Base-by-base conservation (phyloP, 2,329 filamentous ascomycete genomes). In the Colletotrichum tabaci region DNA sequence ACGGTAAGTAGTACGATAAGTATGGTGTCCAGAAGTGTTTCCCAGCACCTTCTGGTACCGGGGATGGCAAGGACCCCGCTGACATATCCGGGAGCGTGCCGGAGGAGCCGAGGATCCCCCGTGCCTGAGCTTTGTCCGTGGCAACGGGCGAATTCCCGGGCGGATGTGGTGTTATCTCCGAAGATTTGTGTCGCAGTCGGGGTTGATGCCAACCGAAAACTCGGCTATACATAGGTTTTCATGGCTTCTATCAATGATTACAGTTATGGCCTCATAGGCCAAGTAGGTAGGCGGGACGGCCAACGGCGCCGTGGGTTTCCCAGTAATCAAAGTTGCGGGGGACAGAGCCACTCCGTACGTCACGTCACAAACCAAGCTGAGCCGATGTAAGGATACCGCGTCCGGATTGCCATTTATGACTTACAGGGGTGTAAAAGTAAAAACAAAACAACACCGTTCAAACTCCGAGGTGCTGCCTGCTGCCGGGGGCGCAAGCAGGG, bases 261-360 rank as follows among this genome's bases (percentile, higher is more conserved):
- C 18, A 12, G n/a, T 26, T 4, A 2, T 18, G 15, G 3, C 26
- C 21, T 50, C 18, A 23, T 35, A n/a, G 18, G 60, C 18, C 50
- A 57, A 21, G 15, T 26, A 44, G 18, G 50, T 23, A 57, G 35
- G 21, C 44, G 60, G 52, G 21, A 55, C 26, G 26, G 38, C 40
- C 21, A 58, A 61, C 62, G 42, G 21, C 40, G 55, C 53, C 21
- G 53, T 56, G 4, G 42, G 56, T n/a, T 30, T 49, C 21, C 23
- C 16, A 21, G 42, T 38, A 61, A 66, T 66, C 42, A n/a, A 61
- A 61, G 56, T 67, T 56, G 67, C 56, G 63, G 67, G 67, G 56
- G 56, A 23, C 56, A 67, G 67, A 61, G 46, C 62, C 55, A 70
- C 67, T 50, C 42, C 30, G 42, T 26, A 66, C 63, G 63, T 67